Base-by-base conservation (phyloP, 2,329 filamentous ascomycete genomes). In the Aureobasidium namibiae region DNA sequence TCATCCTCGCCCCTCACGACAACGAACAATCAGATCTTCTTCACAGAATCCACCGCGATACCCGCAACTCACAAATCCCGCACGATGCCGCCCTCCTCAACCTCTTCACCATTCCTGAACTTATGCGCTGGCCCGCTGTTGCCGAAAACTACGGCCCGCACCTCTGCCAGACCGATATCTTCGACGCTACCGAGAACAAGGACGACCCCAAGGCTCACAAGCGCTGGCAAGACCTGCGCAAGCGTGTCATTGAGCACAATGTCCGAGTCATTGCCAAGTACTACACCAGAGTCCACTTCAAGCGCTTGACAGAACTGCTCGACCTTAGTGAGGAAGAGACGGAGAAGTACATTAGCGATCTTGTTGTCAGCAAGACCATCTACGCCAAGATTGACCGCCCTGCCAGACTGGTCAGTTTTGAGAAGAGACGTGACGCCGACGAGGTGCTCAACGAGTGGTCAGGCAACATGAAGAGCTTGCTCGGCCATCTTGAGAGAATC, bases 391-490 rank as follows among this genome's bases (percentile, higher is more conserved):
- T 99, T 68, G 94, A 99, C 73, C 84, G 94, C 49, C 94, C 94
- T 0, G 94, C 94, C 6, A 83, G 89, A 61, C 83, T 97, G 62
- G 91, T 99, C 68, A 96, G 82, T 74, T 99, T 99, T 70, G 91
- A 92, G 63, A 94, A 95, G 81, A 90, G 92, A 56, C 85, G 92
- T 64, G 92, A 96, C 74, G 90, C 92, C 1, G 94, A 99, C 70
- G 94, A 99, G 74, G 86, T 96, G 56, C 78, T 99, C 69, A 99
- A 99, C 71, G 94, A 99, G 76, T 99, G 94, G 94, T 96, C 91
- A 73, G 87, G 89, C 69, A 96, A 96, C 75, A 97, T 96, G 90
- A 95, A 94, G 86, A 92, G 87, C 70, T 76, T 96, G 67, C 76
- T 96, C 65, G 90, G 90, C 11, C 76, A 92, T 59, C 72, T 96